These are phyloP conservation scores for Ophiorrhiza pumila DNA, from an alignment of 257 asterid species.

Conservation along the genomic window DNA sequence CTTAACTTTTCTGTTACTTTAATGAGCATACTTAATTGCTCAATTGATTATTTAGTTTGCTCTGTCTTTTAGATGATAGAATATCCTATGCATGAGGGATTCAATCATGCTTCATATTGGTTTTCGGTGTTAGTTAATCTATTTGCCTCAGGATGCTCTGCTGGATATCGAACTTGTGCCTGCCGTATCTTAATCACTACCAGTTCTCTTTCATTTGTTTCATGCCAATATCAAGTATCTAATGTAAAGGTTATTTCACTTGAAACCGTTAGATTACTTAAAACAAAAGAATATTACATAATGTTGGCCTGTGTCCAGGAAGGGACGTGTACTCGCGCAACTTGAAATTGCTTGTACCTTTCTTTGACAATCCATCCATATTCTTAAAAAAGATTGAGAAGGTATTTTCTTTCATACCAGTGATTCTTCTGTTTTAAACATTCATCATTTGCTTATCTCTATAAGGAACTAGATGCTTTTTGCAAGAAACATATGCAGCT, in stretches of 20 bases:
- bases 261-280: background rate
- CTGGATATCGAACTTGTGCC: background rate
- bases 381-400: constrained; percentile 50
- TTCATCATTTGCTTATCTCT: background rate
- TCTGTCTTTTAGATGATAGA: background rate
- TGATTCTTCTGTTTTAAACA: constrained; percentile 8
- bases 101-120: background rate
- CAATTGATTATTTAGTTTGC: background rate
- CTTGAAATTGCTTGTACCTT: constrained; percentile 77
- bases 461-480: background rate
- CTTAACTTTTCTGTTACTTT: background rate
- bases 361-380: constrained; percentile 69
- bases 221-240: background rate
- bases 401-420: constrained; percentile 33
- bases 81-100: background rate
- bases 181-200: background rate
- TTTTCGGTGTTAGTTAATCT: background rate
- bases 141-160: background rate
- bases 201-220: background rate
- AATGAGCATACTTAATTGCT: background rate
- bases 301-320: constrained; percentile 42
- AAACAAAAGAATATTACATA: background rate
- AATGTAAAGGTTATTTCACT: background rate
- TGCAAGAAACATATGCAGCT: background rate
- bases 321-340: constrained; percentile 73